Evolutionary conservation across 768 basidiomycete genomes (phyloP).

Genomic region (Phanerochaete sordida): DNA sequence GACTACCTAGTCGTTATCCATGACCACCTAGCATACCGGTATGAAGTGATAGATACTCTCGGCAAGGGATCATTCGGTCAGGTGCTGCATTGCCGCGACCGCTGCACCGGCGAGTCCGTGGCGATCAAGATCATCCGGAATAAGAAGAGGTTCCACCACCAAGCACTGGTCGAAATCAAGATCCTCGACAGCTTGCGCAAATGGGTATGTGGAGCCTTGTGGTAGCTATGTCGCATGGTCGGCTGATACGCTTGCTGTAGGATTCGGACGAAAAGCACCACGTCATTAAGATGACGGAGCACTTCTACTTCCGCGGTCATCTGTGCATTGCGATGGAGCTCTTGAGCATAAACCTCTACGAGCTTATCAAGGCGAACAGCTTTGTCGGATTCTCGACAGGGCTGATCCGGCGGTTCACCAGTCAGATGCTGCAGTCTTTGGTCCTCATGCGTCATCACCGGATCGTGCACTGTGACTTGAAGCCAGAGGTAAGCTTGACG

Average conservation of each 20-base stretch:
- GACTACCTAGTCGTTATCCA: constrained; percentile 89
- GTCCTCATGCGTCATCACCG: constrained; percentile 94
- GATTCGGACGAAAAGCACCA: constrained; percentile 96
- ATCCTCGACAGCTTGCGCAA: constrained; percentile 93
- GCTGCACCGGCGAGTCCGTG: constrained; percentile 92
- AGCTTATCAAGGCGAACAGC: constrained; percentile 98
- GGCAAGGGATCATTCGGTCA: constrained; percentile 99
- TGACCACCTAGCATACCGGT: constrained; percentile 97
- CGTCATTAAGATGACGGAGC: constrained; percentile 97
- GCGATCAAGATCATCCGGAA: constrained; percentile 99
- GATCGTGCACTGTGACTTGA: constrained; percentile 97
- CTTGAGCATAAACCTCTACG: constrained; percentile 97
- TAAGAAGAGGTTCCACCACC: constrained; percentile 98
- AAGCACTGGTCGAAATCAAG: constrained; percentile 98
- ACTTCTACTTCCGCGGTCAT: constrained; percentile 97
- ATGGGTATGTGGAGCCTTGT: constrained; percentile 70
- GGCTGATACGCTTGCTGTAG: constrained; percentile 35
- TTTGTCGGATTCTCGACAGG: constrained; percentile 97
- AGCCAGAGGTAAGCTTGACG: constrained; percentile 76
- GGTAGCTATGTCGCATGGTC: neutral
- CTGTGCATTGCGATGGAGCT: constrained; percentile 98
- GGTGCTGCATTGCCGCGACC: constrained; percentile 92
- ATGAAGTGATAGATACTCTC: constrained; percentile 87
- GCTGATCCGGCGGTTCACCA: constrained; percentile 93
- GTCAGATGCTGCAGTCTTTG: constrained; percentile 90